Percentiles rank a stretch among this genome's conserved stretches.
Evolutionary conservation across 1,139 yeast genomes (phyloP).

Genomic region (Sugiyamaella castrensis): DNA sequence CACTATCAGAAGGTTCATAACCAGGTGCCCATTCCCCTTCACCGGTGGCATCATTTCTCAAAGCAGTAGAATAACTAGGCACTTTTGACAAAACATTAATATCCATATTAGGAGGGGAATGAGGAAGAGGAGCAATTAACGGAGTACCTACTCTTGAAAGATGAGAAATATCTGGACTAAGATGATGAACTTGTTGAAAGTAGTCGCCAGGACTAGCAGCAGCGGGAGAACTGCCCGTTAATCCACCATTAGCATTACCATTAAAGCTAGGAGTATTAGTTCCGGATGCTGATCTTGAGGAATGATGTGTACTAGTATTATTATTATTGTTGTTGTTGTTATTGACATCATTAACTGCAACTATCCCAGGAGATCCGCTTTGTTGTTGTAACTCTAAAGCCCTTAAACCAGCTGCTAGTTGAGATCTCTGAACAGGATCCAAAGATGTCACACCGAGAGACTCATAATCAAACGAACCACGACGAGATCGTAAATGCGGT

Average conservation of each 20-base stretch:
- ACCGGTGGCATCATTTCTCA: slow-evolving; percentile 28
- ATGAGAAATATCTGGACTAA: slow-evolving; percentile 22
- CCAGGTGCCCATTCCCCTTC: slow-evolving; percentile 34
- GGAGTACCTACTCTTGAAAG: slow-evolving; percentile 25
- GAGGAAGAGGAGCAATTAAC: slow-evolving; percentile 13
- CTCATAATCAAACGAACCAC: slow-evolving; percentile 33
- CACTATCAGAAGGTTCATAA: slow-evolving; percentile 24
- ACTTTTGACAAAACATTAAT: slow-evolving; percentile 56
- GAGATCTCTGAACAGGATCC: slow-evolving; percentile 31
- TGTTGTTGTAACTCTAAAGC: slow-evolving; percentile 30
- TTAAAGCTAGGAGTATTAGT: slow-evolving; percentile 26
- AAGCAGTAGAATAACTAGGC: slow-evolving; percentile 80
- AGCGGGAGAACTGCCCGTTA: background rate
- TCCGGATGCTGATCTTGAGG: slow-evolving; percentile 28
- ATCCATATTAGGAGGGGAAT: slow-evolving; percentile 40
- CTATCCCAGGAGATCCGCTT: background rate
- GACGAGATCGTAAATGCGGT: slow-evolving; percentile 31
- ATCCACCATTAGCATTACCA: background rate
- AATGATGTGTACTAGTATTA: slow-evolving; percentile 7
- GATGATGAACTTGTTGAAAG: slow-evolving; percentile 13
- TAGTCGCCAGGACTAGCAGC: slow-evolving; percentile 12
- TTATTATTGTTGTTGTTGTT: slow-evolving; percentile 2
- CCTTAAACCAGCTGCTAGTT: slow-evolving; percentile 32
- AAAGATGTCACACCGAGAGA: slow-evolving; percentile 31
- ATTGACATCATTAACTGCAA: slow-evolving; percentile 9